A percentile compares a stretch with the other conserved stretches of the same genome.
These are phyloP conservation scores for Trichothecium sympodiale DNA, from an alignment of 2,329 filamentous ascomycete genomes.

Conservation along the genomic window DNA sequence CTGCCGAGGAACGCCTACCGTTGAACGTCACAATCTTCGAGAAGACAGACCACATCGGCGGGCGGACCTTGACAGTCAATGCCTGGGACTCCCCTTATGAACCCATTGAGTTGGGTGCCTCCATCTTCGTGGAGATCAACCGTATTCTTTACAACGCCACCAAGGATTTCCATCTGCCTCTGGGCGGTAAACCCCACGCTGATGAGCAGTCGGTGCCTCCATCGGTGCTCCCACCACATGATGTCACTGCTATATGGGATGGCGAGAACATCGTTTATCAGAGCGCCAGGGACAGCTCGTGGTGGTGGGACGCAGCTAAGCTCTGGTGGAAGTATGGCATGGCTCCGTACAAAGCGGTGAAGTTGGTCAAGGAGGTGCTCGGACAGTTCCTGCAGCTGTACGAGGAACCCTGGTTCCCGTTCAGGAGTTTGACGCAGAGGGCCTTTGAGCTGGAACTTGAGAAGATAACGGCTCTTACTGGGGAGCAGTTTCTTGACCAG, in stretches of 20 bases:
- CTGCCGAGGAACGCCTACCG: constrained; percentile 44
- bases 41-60: constrained; percentile 64
- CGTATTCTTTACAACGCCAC: constrained; percentile 68
- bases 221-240: no score
- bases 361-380: constrained; percentile 60
- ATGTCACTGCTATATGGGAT: constrained; percentile 72
- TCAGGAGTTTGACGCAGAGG: constrained; percentile 59
- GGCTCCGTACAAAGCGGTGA: constrained; percentile 62
- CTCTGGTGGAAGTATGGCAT: constrained; percentile 78
- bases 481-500: constrained; percentile 56
- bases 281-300: constrained; percentile 44
- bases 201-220: constrained; percentile 34
- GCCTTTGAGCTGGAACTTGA: constrained; percentile 57
- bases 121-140: constrained; percentile 83
- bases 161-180: constrained; percentile 56
- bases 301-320: constrained; percentile 73
- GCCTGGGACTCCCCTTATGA: constrained; percentile 55
- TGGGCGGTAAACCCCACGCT: constrained; percentile 17
- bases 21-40: constrained; percentile 86
- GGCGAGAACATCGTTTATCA: constrained; percentile 63
- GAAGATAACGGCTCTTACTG: constrained; percentile 57
- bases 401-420: constrained; percentile 72
- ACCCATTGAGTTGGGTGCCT: constrained; percentile 79
- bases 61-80: constrained; percentile 76
- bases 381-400: constrained; percentile 72